Conservation (phyloP, 257 asterid genomes). For the Capsicum chinense region DNA sequence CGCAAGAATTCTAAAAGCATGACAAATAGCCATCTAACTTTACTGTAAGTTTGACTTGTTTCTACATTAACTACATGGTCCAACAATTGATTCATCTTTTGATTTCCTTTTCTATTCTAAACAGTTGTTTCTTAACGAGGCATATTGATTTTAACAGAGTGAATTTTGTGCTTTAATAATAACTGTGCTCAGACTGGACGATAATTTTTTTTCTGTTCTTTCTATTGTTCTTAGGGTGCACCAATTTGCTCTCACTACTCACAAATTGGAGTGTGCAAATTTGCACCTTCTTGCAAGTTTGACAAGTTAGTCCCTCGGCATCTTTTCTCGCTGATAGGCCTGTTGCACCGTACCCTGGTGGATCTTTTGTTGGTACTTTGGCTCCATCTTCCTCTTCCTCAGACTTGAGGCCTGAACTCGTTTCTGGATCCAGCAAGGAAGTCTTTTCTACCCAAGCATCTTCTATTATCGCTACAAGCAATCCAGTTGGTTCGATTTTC, state of each 20-base stretch:
- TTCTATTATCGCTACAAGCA: conserved; percentile 48
- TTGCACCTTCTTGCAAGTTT: conserved; percentile 68
- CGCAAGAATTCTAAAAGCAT: background rate
- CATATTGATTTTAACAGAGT: background rate
- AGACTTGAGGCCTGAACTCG: conserved; percentile 53
- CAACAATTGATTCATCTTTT: conserved; percentile 2
- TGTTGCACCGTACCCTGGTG: conserved; percentile 66
- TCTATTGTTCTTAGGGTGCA: conserved; percentile 52
- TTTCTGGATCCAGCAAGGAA: conserved; percentile 46
- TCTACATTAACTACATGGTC: background rate
- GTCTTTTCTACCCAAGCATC: conserved; percentile 49
- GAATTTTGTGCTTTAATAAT: background rate
- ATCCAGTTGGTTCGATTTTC: conserved; percentile 53
- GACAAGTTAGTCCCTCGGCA: conserved; percentile 71
- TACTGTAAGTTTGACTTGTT: background rate
- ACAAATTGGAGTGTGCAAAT: conserved; percentile 73
- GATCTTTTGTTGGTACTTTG: conserved; percentile 57
- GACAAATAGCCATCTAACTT: background rate
- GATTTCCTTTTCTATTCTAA: background rate
- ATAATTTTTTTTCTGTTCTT: background rate
- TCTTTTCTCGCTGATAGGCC: conserved; percentile 73
- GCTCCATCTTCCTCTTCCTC: conserved; percentile 68
- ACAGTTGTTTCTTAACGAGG: background rate
- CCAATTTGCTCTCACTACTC: conserved; percentile 70
- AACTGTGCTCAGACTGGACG: background rate